Evolutionary conservation across 2,329 filamentous ascomycete species (phyloP).

Genomic region (Paradendryphiella salina): DNA sequence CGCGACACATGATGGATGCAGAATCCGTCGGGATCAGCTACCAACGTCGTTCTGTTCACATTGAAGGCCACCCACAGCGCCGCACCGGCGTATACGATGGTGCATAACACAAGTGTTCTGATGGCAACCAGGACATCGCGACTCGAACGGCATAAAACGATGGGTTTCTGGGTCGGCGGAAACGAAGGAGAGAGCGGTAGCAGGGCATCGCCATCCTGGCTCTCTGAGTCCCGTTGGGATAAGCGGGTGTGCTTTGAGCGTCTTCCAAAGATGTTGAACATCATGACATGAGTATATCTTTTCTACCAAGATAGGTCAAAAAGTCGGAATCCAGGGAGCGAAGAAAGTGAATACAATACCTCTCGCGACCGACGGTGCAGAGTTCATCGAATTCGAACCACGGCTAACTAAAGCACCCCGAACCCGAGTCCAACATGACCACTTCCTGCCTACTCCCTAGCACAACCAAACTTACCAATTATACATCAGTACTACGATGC

Average conservation of each 20-base stretch:
- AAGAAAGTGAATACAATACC: not conserved
- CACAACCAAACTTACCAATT: not conserved
- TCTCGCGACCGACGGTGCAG: not conserved
- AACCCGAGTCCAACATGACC: not conserved
- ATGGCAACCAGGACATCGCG: slow-evolving; percentile 14
- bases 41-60: slow-evolving; percentile 12
- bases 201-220: slow-evolving; percentile 21
- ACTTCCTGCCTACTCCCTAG: not conserved
- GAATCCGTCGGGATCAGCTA: slow-evolving; percentile 28
- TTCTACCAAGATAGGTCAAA: not conserved
- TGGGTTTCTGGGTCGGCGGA: slow-evolving; percentile 3
- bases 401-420: not conserved
- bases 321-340: not conserved
- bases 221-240: slow-evolving; percentile 14
- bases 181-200: slow-evolving; percentile 9
- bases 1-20: slow-evolving; percentile 37
- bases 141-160: slow-evolving; percentile 5
- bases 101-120: slow-evolving; percentile 23
- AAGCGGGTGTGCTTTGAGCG: slow-evolving; percentile 13
- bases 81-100: slow-evolving; percentile 22
- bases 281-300: not conserved
- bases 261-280: slow-evolving; percentile 16
- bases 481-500: slow-evolving; percentile 1
- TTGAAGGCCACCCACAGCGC: slow-evolving; percentile 24
- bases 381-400: not conserved